Base-by-base conservation (phyloP, 1,284 basidiomycete genomes). In the Moniliophthora roreri region DNA sequence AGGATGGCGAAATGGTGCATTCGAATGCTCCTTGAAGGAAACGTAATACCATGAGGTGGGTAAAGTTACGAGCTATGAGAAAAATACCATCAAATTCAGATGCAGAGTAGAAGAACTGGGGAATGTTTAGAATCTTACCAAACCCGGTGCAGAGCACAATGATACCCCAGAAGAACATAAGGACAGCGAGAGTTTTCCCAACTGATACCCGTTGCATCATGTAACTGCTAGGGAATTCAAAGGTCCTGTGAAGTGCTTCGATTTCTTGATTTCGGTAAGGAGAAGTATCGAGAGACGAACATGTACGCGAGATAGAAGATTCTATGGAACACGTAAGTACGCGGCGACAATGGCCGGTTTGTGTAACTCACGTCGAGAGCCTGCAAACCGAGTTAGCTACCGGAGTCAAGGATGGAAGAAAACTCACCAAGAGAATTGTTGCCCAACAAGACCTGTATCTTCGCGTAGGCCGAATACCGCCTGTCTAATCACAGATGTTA, bases 31-130 rank as follows among this genome's bases (percentile, higher is more conserved):
- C 56, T 46, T 55, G 54, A 5, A 58, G 50, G 10, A 52, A 46
- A 40, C 56, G 56, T 18, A 60, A 39, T 4, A 50, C 28, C 56
- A 58, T 58, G 7, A 58, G 53, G 11, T 51, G 46, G 5, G 53
- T 50, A 34, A 46, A 58, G 21, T 58, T 58, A n/a, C 54, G 38
- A 15, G 53, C 56, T 58, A 66, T 59, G 15, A 66, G 59, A 34
- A 53, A 62, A 39, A 66, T n/a, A 61, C 6, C 66, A 38, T n/a
- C n/a, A 24, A 9, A 16, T 24, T 13, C 15, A 35, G 24, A 24
- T 6, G 16, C 42, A 15, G 28, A 28, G 11, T 20, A 18, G 20
- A 16, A 9, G 16, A 26, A n/a, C n/a, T n/a, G n/a, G 8, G 16
- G 21, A 15, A 20, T 26, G 23, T 16, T 23, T 23, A 45, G 7